These are phyloP conservation scores for Colletotrichum cuscutae DNA, from an alignment of 2,329 filamentous ascomycete species.

Conservation along the genomic window DNA sequence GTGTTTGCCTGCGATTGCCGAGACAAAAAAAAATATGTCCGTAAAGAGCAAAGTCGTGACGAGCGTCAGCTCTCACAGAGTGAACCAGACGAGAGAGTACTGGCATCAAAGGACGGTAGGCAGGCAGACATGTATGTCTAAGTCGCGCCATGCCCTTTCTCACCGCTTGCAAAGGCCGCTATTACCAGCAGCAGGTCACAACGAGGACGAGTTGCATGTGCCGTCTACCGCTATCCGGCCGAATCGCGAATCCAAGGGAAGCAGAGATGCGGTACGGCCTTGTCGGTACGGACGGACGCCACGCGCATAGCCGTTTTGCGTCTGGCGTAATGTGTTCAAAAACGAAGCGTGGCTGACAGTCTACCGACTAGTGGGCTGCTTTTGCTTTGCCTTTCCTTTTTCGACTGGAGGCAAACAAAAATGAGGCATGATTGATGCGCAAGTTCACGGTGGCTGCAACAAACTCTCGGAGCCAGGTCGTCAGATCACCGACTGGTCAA, in stretches of 20 bases:
- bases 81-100: neutral
- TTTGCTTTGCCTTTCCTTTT: neutral
- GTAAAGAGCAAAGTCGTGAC: neutral
- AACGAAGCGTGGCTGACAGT: conserved; percentile 7
- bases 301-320: conserved; percentile 19
- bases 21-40: neutral
- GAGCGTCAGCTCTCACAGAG: neutral
- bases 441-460: conserved; percentile 12
- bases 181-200: neutral
- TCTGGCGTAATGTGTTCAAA: conserved; percentile 2
- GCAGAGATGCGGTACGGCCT: neutral
- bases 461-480: neutral
- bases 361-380: neutral
- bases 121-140: neutral
- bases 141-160: neutral
- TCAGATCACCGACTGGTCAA: conserved; percentile 1
- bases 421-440: neutral
- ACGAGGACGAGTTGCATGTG: neutral
- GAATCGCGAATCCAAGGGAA: neutral
- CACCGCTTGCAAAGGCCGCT: conserved; percentile 1
- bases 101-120: neutral
- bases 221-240: neutral
- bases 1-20: conserved; percentile 5
- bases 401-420: neutral
- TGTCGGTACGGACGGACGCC: neutral